Evolutionary conservation across 345 rosid species (phyloP).

Genomic region (Boechera retrofracta): DNA sequence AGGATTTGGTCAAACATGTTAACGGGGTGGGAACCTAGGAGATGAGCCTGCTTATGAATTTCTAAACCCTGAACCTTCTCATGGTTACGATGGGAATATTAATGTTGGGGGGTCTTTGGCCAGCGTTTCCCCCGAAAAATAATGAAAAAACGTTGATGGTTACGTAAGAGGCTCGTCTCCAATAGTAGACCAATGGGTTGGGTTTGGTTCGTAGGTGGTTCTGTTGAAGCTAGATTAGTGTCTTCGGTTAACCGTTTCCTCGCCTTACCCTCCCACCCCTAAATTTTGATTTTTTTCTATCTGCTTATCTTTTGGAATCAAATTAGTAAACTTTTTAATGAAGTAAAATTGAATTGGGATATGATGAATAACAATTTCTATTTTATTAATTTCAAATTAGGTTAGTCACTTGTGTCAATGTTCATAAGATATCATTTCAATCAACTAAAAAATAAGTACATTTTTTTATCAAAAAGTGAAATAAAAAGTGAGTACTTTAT

Average conservation of each 20-base stretch:
- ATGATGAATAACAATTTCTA: too few relatives aligned
- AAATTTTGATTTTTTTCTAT: background rate
- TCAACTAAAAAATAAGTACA: too few relatives aligned
- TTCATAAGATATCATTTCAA: too few relatives aligned
- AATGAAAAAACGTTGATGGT: conserved; percentile 27
- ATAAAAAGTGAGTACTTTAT: too few relatives aligned
- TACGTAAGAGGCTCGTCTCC: conserved; percentile 23
- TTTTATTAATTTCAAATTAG: too few relatives aligned
- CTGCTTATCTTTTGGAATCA: too few relatives aligned
- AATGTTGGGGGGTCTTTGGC: conserved; percentile 26
- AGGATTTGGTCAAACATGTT: accelerated
- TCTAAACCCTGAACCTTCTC: conserved; percentile 39
- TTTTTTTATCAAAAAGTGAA: too few relatives aligned
- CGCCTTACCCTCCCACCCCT: conserved; percentile 37
- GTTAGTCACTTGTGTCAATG: too few relatives aligned
- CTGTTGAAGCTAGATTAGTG: conserved; percentile 13
- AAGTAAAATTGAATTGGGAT: too few relatives aligned
- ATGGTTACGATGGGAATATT: background rate
- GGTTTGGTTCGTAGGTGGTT: conserved; percentile 42
- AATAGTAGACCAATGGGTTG: background rate
- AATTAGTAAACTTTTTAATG: too few relatives aligned
- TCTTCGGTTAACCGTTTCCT: conserved; percentile 42
- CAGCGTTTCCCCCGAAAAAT: conserved; percentile 37
- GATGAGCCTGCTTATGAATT: conserved; percentile 15
- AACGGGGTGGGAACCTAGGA: conserved; percentile 31